Conservation (phyloP, 495 filamentous ascomycete genomes). For the Aspergillus diversus region DNA sequence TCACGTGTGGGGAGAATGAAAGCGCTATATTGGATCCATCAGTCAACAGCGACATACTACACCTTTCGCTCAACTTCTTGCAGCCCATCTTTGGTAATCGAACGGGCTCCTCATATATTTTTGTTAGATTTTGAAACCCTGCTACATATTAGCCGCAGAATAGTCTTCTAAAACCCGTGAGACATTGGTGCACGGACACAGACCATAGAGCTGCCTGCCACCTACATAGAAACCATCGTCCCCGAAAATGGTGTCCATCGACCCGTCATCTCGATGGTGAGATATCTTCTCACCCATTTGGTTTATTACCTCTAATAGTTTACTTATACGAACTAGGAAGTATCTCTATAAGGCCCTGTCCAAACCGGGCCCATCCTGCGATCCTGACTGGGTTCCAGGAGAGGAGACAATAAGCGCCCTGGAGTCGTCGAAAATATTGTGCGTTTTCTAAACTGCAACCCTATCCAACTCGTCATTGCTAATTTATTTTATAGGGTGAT, state of each 20-base stretch:
- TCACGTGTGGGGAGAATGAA: conserved; percentile 35
- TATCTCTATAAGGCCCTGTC: conserved; percentile 78
- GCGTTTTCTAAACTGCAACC: conserved; percentile 35
- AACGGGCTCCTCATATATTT: too few species aligned
- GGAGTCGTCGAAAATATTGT: conserved; percentile 72
- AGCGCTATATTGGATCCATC: conserved; percentile 17
- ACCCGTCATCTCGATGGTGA: conserved; percentile 27
- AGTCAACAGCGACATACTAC: conserved; percentile 23
- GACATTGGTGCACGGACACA: too few species aligned
- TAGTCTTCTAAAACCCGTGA: too few species aligned
- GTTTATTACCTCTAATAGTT: neutral
- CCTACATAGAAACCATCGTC: neutral
- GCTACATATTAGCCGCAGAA: too few species aligned
- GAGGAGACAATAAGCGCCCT: conserved; percentile 62
- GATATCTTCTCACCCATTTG: conserved; percentile 3
- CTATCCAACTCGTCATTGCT: conserved; percentile 20
- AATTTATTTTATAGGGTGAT: conserved; percentile 38
- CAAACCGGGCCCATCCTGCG: conserved; percentile 76
- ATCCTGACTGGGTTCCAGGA: conserved; percentile 68
- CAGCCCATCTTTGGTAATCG: too few species aligned
- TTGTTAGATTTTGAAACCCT: too few species aligned
- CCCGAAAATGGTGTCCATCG: conserved; percentile 24
- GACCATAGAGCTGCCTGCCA: too few species aligned
- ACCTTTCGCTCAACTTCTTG: neutral
- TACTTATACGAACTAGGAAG: conserved; percentile 57